Conservation (phyloP, 176 grass and related monocot species). For the Rhynchospora pubera region DNA sequence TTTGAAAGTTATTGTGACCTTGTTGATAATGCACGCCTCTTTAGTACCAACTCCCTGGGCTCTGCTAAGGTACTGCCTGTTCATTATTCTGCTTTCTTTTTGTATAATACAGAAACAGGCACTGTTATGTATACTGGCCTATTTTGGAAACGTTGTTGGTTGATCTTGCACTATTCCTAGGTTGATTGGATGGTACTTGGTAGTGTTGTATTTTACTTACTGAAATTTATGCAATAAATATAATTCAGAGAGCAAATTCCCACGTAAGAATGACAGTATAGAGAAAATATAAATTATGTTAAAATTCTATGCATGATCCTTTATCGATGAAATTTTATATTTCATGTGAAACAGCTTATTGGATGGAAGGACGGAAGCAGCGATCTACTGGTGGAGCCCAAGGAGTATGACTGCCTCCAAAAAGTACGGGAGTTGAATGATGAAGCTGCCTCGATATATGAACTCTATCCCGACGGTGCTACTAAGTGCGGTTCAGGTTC, state of each 20-base stretch:
- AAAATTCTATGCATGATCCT: too few species aligned
- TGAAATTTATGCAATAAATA: background rate
- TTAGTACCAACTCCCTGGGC: slow-evolving; percentile 49
- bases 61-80: slow-evolving; percentile 34
- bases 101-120: background rate
- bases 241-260: background rate
- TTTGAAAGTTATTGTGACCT: slow-evolving; percentile 45
- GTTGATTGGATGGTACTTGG: background rate
- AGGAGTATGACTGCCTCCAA: slow-evolving; percentile 55
- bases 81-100: background rate
- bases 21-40: slow-evolving; percentile 53
- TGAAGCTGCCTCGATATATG: slow-evolving; percentile 47
- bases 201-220: background rate
- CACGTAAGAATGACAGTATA: background rate
- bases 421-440: slow-evolving; percentile 59
- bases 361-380: slow-evolving; percentile 62
- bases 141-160: background rate
- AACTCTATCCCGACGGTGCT: slow-evolving; percentile 47
- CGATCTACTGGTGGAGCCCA: slow-evolving; percentile 51
- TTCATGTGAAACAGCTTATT: slow-evolving; percentile 36
- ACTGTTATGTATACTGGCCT: background rate
- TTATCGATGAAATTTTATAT: background rate
- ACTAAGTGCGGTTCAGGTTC: slow-evolving; percentile 40
- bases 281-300: background rate
- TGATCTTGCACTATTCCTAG: background rate